Percentiles rank a stretch among this genome's conserved stretches.
These are phyloP conservation scores for Rhizopus arrhizus DNA, from an alignment of 371 early-diverging fungal species.

Conservation along the genomic window DNA sequence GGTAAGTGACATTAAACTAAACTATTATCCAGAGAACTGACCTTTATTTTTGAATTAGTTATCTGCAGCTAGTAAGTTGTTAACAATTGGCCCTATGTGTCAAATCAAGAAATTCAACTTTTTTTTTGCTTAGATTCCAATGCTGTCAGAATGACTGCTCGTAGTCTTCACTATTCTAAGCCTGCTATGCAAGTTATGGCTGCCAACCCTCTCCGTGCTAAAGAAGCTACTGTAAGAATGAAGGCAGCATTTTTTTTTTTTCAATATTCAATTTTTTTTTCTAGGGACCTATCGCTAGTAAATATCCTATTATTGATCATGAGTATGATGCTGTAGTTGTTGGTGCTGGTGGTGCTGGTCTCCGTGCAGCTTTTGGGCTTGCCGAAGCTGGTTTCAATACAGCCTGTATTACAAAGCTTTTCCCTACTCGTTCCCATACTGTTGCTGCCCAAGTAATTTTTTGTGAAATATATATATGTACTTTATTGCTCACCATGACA, in stretches of 20 bases:
- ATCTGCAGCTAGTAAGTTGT: constrained; percentile 28
- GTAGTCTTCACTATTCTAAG: constrained; percentile 45
- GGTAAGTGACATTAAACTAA: constrained; percentile 14
- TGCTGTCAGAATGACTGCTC: constrained; percentile 24
- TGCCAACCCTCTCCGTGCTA: constrained; percentile 71
- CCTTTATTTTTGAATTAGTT: constrained; percentile 5
- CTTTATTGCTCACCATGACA: no score
- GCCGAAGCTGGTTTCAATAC: constrained; percentile 97
- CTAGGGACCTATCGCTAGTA: constrained; percentile 63
- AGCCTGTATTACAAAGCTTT: constrained; percentile 97
- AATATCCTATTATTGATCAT: constrained; percentile 96
- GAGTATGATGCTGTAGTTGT: constrained; percentile 97
- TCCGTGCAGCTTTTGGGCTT: constrained; percentile 97
- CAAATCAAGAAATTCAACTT: no score
- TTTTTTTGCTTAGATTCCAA: constrained; percentile 10
- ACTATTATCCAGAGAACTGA: no score
- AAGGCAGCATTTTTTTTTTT: not conserved
- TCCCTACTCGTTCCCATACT: constrained; percentile 98
- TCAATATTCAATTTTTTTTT: not conserved
- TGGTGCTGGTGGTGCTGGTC: constrained; percentile 98
- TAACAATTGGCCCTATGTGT: not conserved
- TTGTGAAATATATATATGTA: no score
- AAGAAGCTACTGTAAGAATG: constrained; percentile 63
- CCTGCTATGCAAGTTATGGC: constrained; percentile 72
- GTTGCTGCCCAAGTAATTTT: constrained; percentile 90